Percentiles rank a stretch among this genome's conserved stretches.
These are phyloP conservation scores for Gentiana macrophylla DNA, from an alignment of 257 asterid genomes.

Conservation along the genomic window DNA sequence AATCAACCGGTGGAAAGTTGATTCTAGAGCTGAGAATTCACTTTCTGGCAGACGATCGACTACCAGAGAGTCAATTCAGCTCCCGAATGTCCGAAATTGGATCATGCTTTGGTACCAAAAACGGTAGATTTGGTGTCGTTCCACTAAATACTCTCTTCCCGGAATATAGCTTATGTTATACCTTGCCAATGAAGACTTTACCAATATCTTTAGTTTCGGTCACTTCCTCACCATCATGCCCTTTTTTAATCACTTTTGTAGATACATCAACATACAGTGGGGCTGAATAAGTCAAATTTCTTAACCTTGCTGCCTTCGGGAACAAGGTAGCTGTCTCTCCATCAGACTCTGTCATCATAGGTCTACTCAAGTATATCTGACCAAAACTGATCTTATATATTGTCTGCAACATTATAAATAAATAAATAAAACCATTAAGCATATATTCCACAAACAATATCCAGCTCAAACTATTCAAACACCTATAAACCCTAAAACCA, in stretches of 20 bases:
- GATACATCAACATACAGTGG: slow-evolving; percentile 90
- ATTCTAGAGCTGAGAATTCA: too few relatives aligned
- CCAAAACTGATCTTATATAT: slow-evolving; percentile 83
- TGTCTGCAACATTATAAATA: slow-evolving; percentile 45
- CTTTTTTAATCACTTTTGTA: slow-evolving; percentile 83
- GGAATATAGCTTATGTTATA: slow-evolving; percentile 11
- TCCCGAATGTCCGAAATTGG: too few relatives aligned
- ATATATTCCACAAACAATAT: neutral
- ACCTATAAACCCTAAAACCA: neutral
- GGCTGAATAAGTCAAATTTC: slow-evolving; percentile 95
- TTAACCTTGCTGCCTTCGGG: slow-evolving; percentile 97
- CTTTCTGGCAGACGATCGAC: too few relatives aligned
- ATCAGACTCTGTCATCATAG: slow-evolving; percentile 99
- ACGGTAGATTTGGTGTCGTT: too few relatives aligned
- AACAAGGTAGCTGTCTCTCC: slow-evolving; percentile 98
- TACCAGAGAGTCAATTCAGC: too few relatives aligned
- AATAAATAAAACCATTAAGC: neutral
- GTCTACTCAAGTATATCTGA: slow-evolving; percentile 92
- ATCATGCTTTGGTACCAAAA: too few relatives aligned
- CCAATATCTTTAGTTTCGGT: slow-evolving; percentile 95
- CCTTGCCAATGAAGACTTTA: slow-evolving; percentile 97
- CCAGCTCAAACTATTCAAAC: neutral
- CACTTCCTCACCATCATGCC: slow-evolving; percentile 97
- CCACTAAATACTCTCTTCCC: too few relatives aligned
- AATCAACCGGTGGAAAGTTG: too few relatives aligned